Evolutionary conservation across 129 eudicot species (phyloP).

Genomic region (Tagetes patula): DNA sequence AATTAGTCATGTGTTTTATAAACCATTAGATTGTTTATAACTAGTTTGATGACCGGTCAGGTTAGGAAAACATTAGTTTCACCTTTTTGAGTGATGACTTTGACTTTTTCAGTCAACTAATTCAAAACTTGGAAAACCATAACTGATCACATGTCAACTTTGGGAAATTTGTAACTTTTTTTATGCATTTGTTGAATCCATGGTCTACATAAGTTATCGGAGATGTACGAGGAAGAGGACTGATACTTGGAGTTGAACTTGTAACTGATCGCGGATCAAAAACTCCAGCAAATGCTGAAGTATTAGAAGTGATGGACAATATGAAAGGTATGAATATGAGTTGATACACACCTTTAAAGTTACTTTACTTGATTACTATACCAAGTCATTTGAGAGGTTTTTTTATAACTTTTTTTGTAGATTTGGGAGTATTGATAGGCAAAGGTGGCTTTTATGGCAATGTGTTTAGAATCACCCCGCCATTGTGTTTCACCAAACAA

Average conservation of each 20-base stretch:
- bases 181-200: not conserved
- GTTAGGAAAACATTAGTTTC: not conserved
- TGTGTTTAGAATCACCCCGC: constrained; percentile 79
- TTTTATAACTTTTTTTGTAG: constrained; percentile 21
- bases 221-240: constrained; percentile 41
- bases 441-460: constrained; percentile 85
- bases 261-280: constrained; percentile 35
- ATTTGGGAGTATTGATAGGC: constrained; percentile 78
- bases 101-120: not conserved
- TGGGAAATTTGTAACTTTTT: no score
- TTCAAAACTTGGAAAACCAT: not conserved
- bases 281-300: constrained; percentile 43
- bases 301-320: constrained; percentile 35
- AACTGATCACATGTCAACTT: not conserved
- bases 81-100: not conserved
- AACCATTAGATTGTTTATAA: no score
- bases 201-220: constrained; percentile 19
- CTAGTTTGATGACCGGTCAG: no score
- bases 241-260: constrained; percentile 47
- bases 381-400: not conserved
- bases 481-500: constrained; percentile 76
- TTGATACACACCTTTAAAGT: not conserved
- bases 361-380: not conserved
- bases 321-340: constrained; percentile 36
- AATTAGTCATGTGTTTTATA: no score